These are phyloP conservation scores for Gossypium stocksii DNA, from an alignment of 345 rosid genomes.

Conservation along the genomic window DNA sequence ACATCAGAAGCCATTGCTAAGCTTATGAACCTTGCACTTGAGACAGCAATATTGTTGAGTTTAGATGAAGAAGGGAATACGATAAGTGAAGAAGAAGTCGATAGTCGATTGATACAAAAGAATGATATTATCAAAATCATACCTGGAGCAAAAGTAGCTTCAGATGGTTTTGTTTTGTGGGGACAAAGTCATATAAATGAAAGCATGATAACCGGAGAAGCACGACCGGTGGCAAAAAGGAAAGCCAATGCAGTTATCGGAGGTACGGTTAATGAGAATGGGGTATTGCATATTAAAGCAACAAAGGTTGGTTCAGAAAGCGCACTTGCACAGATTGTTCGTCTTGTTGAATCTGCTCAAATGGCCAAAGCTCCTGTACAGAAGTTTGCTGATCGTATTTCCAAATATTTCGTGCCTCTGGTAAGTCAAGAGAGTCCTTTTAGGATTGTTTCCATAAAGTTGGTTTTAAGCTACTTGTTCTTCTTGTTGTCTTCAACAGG, in stretches of 20 bases:
- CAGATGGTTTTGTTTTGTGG: constrained; percentile 66
- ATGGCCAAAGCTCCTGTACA: constrained; percentile 96
- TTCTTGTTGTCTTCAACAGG: constrained; percentile 36
- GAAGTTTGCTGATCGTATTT: constrained; percentile 87
- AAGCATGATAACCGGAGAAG: constrained; percentile 79
- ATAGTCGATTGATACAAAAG: constrained; percentile 75
- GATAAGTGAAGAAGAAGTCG: constrained; percentile 66
- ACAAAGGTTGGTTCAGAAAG: constrained; percentile 92
- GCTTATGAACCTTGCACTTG: constrained; percentile 83
- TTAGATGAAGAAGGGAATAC: constrained; percentile 60
- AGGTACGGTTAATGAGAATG: constrained; percentile 87
- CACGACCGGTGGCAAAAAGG: constrained; percentile 68
- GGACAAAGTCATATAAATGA: constrained; percentile 78
- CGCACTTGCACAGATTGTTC: constrained; percentile 90
- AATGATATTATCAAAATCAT: constrained; percentile 69
- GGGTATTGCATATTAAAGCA: constrained; percentile 67
- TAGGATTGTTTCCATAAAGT: background rate
- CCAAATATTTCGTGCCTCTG: constrained; percentile 84
- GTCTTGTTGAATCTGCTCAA: constrained; percentile 92
- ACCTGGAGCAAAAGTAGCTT: constrained; percentile 72
- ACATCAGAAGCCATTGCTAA: constrained; percentile 94
- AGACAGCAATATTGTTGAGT: constrained; percentile 59
- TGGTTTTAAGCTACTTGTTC: background rate
- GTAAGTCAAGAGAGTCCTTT: constrained; percentile 25
- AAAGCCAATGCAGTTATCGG: constrained; percentile 83